Percentiles rank a stretch among this genome's conserved stretches.
These are phyloP conservation scores for Sextonia rubra DNA, from an alignment of 164 flowering plant species.

Conservation along the genomic window DNA sequence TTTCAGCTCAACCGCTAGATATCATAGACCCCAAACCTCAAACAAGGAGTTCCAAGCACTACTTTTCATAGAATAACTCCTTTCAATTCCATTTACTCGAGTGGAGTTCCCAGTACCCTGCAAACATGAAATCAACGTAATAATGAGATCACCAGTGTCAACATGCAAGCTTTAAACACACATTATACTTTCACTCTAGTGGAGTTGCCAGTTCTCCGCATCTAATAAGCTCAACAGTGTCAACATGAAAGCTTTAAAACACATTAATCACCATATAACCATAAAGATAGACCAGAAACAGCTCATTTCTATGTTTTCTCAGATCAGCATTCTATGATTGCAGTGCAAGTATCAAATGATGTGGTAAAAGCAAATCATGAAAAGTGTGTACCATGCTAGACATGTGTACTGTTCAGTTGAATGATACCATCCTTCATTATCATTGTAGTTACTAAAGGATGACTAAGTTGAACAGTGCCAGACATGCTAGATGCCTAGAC, in stretches of 20 bases:
- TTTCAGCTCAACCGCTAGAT: neutral
- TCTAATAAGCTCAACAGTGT: neutral
- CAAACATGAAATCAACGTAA: conserved; percentile 10
- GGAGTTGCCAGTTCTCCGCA: neutral
- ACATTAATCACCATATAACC: too few relatives aligned
- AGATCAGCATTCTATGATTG: neutral
- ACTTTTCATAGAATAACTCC: conserved; percentile 20
- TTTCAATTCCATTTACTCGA: conserved; percentile 22
- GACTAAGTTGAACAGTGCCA: too few relatives aligned
- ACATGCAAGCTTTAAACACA: neutral
- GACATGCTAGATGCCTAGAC: too few relatives aligned
- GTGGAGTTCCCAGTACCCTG: conserved; percentile 40
- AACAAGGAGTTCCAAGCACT: conserved; percentile 33
- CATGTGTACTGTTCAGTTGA: too few relatives aligned
- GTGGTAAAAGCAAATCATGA: neutral
- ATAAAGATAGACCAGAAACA: neutral
- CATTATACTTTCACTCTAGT: neutral
- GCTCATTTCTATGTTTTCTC: neutral
- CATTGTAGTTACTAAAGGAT: neutral
- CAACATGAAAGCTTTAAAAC: too few relatives aligned
- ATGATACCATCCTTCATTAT: too few relatives aligned
- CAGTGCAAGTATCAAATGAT: neutral
- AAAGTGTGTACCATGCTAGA: neutral
- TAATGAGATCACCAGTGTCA: neutral
- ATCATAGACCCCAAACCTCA: conserved; percentile 29